Evolutionary conservation across 495 filamentous ascomycete genomes (phyloP).

Genomic region (Podospora sp.): DNA sequence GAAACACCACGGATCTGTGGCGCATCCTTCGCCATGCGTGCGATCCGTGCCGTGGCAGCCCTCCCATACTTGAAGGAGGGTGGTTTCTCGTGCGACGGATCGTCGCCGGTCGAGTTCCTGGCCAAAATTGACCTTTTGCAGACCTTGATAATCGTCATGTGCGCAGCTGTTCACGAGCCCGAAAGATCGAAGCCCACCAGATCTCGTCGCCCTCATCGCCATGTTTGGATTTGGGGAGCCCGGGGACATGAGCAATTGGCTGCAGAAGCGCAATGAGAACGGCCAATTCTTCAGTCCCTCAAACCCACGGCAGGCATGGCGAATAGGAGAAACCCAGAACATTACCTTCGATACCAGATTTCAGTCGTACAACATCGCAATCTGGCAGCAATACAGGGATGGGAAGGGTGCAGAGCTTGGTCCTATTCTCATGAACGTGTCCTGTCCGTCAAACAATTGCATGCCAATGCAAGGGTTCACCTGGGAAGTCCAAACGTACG

Average conservation of each 20-base stretch:
- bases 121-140: too few relatives aligned
- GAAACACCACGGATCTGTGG: neutral
- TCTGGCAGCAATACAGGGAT: constrained; percentile 23
- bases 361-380: constrained; percentile 24
- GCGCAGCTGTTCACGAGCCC: neutral
- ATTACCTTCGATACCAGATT: constrained; percentile 24
- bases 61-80: neutral
- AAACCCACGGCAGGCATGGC: constrained; percentile 15
- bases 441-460: neutral
- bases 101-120: too few relatives aligned
- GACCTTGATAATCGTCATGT: neutral
- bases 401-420: constrained; percentile 22
- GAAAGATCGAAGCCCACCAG: neutral
- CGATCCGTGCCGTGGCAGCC: neutral
- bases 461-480: constrained; percentile 24
- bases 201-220: neutral
- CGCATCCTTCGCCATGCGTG: neutral
- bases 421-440: constrained; percentile 28
- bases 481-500: constrained; percentile 38
- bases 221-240: neutral
- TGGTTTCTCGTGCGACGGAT: too few relatives aligned
- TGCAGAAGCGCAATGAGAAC: neutral
- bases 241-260: too few relatives aligned
- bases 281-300: constrained; percentile 6
- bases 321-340: constrained; percentile 19